Evolutionary conservation across 805 yeast genomes (phyloP), one percentile per base, ranked within the genome.

Genomic region (Ogataea henricii): DNA sequence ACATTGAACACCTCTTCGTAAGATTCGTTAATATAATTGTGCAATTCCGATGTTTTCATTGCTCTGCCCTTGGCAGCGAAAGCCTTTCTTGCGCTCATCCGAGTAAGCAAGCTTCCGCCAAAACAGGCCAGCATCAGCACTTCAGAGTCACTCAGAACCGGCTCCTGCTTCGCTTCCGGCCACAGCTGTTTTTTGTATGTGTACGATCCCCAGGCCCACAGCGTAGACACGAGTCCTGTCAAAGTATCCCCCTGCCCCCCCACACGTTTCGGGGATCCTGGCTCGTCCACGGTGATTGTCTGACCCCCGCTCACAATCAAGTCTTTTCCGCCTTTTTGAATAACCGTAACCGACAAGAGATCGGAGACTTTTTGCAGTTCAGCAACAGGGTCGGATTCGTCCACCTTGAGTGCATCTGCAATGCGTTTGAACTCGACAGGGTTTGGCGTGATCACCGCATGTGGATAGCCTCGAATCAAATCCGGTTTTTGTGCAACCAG

Each of bases 201-300:
- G 10, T 85, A 84, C 20, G 76, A 62, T 5, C 87, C 81, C 96
- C 96, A 92, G 4, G 89, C 87, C 27, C 87, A 60, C 58, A 92
- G 72, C 0, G 96, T 85, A 1, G 91, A 90, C n/a, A 90, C 68
- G 20, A 88, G 72, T 0, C 99, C 99, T 0, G 92, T 80, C 33
- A 94, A 65, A 0, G 97, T 87, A 59, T 94, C 99, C 21, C 99
- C 99, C 68, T 94, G 98, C 0, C 99, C 99, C 10, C 97, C 97
- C 6, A 88, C 95, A 45, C 99, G 74, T 60, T 88, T 85, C 42
- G 70, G 66, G 6, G 94, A 84, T 1, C 98, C 97, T 13, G 64
- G 58, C 26, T 71, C 60, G 29, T 73, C 73, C 51, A 75, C 77
- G 3, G 68, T 57, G 6, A 87, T 52, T 4, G 69, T 58, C 4